phyloP scores from a whole-genome alignment of 2,329 filamentous ascomycete genomes.

The Leptographium galeiforme region DNA sequence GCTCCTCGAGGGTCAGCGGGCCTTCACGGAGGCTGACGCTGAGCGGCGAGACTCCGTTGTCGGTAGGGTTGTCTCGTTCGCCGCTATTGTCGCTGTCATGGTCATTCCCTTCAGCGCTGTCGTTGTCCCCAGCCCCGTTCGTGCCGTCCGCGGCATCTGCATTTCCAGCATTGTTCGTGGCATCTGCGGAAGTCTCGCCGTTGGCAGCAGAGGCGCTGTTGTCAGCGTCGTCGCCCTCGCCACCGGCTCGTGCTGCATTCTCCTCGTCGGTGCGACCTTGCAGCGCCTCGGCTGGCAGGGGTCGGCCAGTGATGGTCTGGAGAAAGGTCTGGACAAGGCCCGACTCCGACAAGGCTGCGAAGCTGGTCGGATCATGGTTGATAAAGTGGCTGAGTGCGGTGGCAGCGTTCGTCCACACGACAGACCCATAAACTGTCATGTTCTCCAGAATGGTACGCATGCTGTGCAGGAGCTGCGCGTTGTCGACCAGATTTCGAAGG shows the following conservation, averaged over 20 bases:
- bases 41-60: conserved; percentile 16
- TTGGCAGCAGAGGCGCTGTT: background rate
- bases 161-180: background rate
- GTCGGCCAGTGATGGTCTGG: conserved; percentile 56
- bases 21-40: conserved; percentile 31
- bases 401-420: conserved; percentile 91
- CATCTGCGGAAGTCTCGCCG: background rate
- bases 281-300: conserved; percentile 18
- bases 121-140: conserved; percentile 11
- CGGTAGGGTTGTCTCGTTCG: conserved; percentile 22
- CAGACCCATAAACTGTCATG: conserved; percentile 68
- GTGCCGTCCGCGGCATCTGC: conserved; percentile 2
- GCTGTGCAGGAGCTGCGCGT: conserved; percentile 66
- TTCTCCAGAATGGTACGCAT: conserved; percentile 74
- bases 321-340: conserved; percentile 79
- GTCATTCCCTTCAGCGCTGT: background rate
- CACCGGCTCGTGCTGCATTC: background rate
- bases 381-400: conserved; percentile 92
- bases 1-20: conserved; percentile 36
- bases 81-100: conserved; percentile 1
- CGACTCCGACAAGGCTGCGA: conserved; percentile 87
- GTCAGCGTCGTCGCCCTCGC: too few species aligned
- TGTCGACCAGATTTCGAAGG: conserved; percentile 87
- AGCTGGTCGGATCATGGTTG: conserved; percentile 96
- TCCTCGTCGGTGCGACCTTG: background rate